phyloP scores from a whole-genome alignment of 2,329 filamentous ascomycete species.

The Clarireedia homoeocarpa region DNA sequence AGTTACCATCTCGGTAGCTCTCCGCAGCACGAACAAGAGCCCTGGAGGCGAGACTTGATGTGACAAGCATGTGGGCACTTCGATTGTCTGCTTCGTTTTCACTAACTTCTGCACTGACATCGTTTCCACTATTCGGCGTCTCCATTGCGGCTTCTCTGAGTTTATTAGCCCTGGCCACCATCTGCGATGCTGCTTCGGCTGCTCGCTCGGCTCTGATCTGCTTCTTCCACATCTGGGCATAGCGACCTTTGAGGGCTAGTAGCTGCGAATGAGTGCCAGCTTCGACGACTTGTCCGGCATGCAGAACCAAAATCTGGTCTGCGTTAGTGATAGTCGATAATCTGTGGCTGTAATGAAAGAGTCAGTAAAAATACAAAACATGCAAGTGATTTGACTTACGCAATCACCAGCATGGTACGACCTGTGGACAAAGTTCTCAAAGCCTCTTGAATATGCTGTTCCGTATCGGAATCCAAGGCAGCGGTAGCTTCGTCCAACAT shows the following conservation, averaged over 20 bases:
- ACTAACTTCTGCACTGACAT: slow-evolving; percentile 23
- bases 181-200: slow-evolving; percentile 44
- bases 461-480: slow-evolving; percentile 83
- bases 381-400: slow-evolving; percentile 42
- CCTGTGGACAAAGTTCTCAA: slow-evolving; percentile 74
- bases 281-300: slow-evolving; percentile 70
- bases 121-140: slow-evolving; percentile 23
- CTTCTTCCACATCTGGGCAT: slow-evolving; percentile 80
- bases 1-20: slow-evolving; percentile 1
- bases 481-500: slow-evolving; percentile 91
- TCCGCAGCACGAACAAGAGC: slow-evolving; percentile 13
- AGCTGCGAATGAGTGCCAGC: slow-evolving; percentile 73
- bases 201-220: slow-evolving; percentile 73
- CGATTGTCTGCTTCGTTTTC: slow-evolving; percentile 24
- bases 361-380: slow-evolving; percentile 67
- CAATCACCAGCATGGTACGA: slow-evolving; percentile 91
- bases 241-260: slow-evolving; percentile 61
- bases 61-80: slow-evolving; percentile 13
- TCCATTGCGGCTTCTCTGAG: slow-evolving; percentile 23
- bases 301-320: slow-evolving; percentile 77
- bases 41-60: slow-evolving; percentile 14
- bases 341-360: slow-evolving; percentile 59
- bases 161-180: slow-evolving; percentile 26
- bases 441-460: slow-evolving; percentile 86
- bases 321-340: slow-evolving; percentile 87